phyloP scores from a whole-genome alignment of 2,329 filamentous ascomycete genomes.

The Samsoniella hepiali region DNA sequence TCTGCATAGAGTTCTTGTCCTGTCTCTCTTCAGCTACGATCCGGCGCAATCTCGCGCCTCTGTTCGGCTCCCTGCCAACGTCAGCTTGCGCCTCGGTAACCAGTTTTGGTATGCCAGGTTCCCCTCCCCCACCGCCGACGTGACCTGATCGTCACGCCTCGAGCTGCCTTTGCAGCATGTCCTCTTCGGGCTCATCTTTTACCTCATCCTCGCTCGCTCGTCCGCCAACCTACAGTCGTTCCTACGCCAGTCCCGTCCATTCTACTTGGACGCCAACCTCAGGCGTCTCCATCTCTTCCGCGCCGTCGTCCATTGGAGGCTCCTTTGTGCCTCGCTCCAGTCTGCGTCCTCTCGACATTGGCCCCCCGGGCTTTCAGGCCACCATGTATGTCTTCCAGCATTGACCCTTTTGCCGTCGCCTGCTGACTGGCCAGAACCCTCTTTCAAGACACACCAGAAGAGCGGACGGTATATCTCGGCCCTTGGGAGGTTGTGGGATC shows the following conservation, averaged over 20 bases:
- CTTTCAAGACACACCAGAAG: conserved; percentile 48
- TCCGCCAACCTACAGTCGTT: conserved; percentile 40
- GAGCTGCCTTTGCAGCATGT: conserved; percentile 33
- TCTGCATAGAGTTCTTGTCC: not conserved
- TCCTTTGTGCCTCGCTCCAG: conserved; percentile 35
- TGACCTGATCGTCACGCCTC: conserved; percentile 17
- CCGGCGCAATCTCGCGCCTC: conserved; percentile 1
- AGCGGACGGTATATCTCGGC: conserved; percentile 50
- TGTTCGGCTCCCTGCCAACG: conserved; percentile 12
- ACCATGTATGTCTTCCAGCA: conserved; percentile 43
- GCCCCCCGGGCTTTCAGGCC: conserved; percentile 52
- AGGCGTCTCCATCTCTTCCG: conserved; percentile 43
- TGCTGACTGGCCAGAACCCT: conserved; percentile 38
- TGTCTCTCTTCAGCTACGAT: not conserved
- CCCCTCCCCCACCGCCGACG: conserved; percentile 19
- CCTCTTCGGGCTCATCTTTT: conserved; percentile 49
- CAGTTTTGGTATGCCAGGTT: conserved; percentile 16
- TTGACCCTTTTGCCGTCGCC: not conserved
- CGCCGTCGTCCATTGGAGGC: conserved; percentile 39
- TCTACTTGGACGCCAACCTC: conserved; percentile 47
- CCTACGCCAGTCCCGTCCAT: conserved; percentile 42
- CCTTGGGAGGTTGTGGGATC: conserved; percentile 50
- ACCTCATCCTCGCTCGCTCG: conserved; percentile 44
- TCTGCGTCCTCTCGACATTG: conserved; percentile 47
- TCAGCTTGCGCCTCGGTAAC: conserved; percentile 18